Evolutionary conservation across 2,329 filamentous ascomycete species (phyloP), one percentile per base, ranked within the genome.

Genomic region (Pseudofabraea citricarpa): DNA sequence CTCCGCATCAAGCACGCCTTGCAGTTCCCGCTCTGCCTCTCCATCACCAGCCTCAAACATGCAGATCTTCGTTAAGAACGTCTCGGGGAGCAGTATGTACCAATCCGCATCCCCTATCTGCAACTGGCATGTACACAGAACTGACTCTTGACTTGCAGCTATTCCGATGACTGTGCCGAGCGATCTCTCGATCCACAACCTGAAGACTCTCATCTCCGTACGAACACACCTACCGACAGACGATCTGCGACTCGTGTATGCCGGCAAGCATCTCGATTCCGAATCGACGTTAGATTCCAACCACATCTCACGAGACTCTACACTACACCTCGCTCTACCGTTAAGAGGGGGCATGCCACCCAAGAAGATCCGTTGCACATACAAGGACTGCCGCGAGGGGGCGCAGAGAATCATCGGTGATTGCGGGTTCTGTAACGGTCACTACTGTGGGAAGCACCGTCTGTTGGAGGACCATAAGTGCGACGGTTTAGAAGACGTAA

Each of bases 331-430:
- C 50, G 70, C 73, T 0, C 61, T 78, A 18, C 77, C 79, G 35
- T 67, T 83, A 54, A 78, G 77, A 49, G 57, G 59, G 29, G 59
- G 60, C 54, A 83, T 82, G 78, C 78, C 83, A 51, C 76, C 82
- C 50, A 87, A 85, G 71, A 89, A 87, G 75, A 81, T 85, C 56
- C 83, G 87, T 57, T 97, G 93, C 75, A 85, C 77, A 53, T 90
- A 87, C 72, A 90, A 91, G 69, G 83, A 90, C 56, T 97, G 93
- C 81, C 88, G 82, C 63, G 83, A 89, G 57, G 78, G 79, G 22
- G 90, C 90, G 13, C 90, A 96, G 67, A 85, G 88, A 53, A 96
- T 98, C 60, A 87, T 96, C 47, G 93, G 93, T 43, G 91, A 97
- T 72, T 98, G 93, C 70, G 85, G 83, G 49, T 97, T 97, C 74